These are phyloP conservation scores for Daldinia sp. DNA, from an alignment of 2,329 filamentous ascomycete genomes.

Conservation along the genomic window DNA sequence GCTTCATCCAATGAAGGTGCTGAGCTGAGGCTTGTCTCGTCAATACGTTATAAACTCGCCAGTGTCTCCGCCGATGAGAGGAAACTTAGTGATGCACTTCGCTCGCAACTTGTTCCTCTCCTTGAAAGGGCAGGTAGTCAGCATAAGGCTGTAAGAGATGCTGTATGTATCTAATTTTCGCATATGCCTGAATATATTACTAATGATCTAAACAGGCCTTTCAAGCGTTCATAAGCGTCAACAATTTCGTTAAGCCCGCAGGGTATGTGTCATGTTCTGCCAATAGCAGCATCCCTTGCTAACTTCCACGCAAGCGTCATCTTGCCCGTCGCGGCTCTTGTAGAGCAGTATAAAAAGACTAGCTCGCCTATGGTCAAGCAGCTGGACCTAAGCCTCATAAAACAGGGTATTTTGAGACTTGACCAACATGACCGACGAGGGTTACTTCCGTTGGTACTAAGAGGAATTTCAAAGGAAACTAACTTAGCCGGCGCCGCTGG, in stretches of 20 bases:
- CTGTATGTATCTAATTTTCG: constrained; percentile 42
- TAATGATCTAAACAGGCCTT: constrained; percentile 57
- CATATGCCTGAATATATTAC: constrained; percentile 12
- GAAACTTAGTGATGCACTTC: constrained; percentile 82
- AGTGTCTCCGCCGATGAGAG: constrained; percentile 78
- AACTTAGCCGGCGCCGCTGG: constrained; percentile 64
- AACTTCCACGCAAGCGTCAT: constrained; percentile 65
- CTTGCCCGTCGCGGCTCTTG: constrained; percentile 83
- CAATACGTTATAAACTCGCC: constrained; percentile 52
- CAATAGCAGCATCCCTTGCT: background rate
- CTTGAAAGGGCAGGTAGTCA: constrained; percentile 89
- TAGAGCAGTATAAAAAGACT: constrained; percentile 90
- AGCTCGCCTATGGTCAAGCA: constrained; percentile 82
- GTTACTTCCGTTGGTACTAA: constrained; percentile 77
- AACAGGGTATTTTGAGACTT: constrained; percentile 75
- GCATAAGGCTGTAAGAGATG: constrained; percentile 77
- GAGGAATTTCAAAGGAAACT: constrained; percentile 72
- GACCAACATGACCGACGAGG: constrained; percentile 72
- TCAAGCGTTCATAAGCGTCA: constrained; percentile 64
- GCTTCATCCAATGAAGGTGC: constrained; percentile 48
- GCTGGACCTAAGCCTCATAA: constrained; percentile 89
- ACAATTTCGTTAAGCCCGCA: constrained; percentile 65
- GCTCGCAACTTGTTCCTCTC: constrained; percentile 82
- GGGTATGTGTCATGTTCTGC: constrained; percentile 54
- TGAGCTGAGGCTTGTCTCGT: constrained; percentile 52